phyloP scores from a whole-genome alignment of 2,329 filamentous ascomycete species.

The Monilinia fructicola region DNA sequence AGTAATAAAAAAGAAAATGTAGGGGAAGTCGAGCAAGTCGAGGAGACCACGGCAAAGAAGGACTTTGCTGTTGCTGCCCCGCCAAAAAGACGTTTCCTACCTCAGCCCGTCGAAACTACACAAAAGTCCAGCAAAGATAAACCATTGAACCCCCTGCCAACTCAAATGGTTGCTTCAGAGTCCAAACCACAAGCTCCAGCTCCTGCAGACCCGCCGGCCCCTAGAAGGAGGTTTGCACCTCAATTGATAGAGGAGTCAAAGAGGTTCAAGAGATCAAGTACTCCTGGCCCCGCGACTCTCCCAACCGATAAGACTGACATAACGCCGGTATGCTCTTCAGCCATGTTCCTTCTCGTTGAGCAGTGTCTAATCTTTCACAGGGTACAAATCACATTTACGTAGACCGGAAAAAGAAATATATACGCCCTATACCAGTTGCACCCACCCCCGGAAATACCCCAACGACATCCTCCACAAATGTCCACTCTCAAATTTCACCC shows the following conservation, averaged over 20 bases:
- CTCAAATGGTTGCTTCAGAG: conserved; percentile 57
- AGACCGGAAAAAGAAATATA: conserved; percentile 32
- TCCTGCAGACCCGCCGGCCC: conserved; percentile 39
- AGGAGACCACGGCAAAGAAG: conserved; percentile 35
- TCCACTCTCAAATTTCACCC: conserved; percentile 41
- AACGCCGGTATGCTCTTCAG: conserved; percentile 46
- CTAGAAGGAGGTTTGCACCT: conserved; percentile 63
- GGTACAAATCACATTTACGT: conserved; percentile 37
- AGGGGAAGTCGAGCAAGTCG: conserved; percentile 24
- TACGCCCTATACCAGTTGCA: conserved; percentile 26
- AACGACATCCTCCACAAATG: conserved; percentile 27
- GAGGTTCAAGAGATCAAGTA: conserved; percentile 66
- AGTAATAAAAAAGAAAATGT: conserved; percentile 42
- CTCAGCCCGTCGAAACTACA: conserved; percentile 71
- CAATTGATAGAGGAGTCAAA: conserved; percentile 79
- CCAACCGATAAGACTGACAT: conserved; percentile 72
- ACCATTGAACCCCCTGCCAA: conserved; percentile 44
- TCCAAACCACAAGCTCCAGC: conserved; percentile 47
- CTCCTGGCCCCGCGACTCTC: conserved; percentile 60
- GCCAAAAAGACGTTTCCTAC: conserved; percentile 60
- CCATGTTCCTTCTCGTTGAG: neutral
- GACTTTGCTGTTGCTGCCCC: conserved; percentile 34
- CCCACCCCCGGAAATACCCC: conserved; percentile 7
- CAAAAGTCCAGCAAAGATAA: conserved; percentile 57
- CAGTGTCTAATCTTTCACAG: conserved; percentile 7